These are phyloP conservation scores for Neoarthrinium moseri DNA, from an alignment of 2,329 filamentous ascomycete species.

Conservation along the genomic window DNA sequence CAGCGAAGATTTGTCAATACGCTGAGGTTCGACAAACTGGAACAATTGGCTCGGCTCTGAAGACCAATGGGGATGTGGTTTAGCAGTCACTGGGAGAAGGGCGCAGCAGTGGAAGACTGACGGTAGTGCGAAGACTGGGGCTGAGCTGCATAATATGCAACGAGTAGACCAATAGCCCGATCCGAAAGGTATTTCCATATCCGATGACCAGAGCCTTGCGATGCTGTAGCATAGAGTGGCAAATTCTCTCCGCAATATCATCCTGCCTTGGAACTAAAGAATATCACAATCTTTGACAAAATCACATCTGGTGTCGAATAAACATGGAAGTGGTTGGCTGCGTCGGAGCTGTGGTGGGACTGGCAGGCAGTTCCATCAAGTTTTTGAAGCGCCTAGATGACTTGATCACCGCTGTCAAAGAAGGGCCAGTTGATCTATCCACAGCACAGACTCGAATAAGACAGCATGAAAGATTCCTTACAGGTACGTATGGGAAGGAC, in stretches of 20 bases:
- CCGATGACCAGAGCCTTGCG: neutral
- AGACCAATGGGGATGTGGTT: no score
- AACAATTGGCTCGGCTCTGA: no score
- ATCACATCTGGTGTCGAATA: neutral
- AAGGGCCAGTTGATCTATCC: neutral
- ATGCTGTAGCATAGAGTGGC: neutral
- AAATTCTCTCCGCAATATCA: neutral
- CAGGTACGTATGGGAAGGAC: neutral
- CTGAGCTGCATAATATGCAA: neutral
- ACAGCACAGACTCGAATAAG: neutral
- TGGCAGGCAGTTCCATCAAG: neutral
- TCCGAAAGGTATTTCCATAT: neutral
- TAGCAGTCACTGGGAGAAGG: no score
- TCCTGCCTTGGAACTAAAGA: neutral
- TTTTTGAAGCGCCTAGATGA: neutral
- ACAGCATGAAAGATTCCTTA: neutral
- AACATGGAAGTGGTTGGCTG: neutral
- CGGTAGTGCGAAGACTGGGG: no score
- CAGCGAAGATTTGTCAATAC: no score
- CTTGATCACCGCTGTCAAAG: neutral
- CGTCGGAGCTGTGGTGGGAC: neutral
- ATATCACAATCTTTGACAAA: no score
- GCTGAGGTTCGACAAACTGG: no score
- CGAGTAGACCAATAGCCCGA: neutral
- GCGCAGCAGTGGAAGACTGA: no score